Evolutionary conservation across 192 early-diverging fungal species (phyloP).

Genomic region (Podila epicladia): DNA sequence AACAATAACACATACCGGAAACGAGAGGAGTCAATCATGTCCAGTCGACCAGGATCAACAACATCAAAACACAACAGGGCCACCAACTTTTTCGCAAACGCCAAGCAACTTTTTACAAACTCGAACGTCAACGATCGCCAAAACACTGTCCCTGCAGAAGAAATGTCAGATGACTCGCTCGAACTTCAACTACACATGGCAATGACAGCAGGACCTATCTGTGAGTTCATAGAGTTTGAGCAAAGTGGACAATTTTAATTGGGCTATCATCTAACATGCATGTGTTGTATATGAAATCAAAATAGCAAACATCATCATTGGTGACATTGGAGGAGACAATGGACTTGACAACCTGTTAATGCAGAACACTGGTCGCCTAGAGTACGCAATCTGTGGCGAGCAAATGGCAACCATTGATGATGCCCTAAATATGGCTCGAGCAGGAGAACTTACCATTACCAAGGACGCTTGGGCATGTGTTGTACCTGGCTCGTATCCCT

Average conservation of each 20-base stretch:
- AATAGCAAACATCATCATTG: slow-evolving; percentile 52
- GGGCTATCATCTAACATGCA: no score
- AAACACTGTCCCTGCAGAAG: not conserved
- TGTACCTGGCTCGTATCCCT: slow-evolving; percentile 26
- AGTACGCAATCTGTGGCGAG: slow-evolving; percentile 59
- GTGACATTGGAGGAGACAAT: slow-evolving; percentile 33
- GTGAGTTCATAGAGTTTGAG: slow-evolving; percentile 11
- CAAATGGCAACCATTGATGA: slow-evolving; percentile 54
- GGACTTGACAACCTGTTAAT: slow-evolving; percentile 13
- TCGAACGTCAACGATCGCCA: slow-evolving; percentile 1
- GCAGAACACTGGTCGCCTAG: slow-evolving; percentile 51
- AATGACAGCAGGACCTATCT: slow-evolving; percentile 54
- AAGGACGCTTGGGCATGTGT: slow-evolving; percentile 29
- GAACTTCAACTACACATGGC: slow-evolving; percentile 61
- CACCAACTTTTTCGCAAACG: slow-evolving; percentile 8
- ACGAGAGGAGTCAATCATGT: slow-evolving; percentile 13
- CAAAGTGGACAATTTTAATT: no score
- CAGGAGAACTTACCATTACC: slow-evolving; percentile 60
- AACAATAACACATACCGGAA: slow-evolving; percentile 1
- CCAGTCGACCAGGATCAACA: slow-evolving; percentile 16
- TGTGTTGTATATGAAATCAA: no score
- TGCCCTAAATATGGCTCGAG: slow-evolving; percentile 50
- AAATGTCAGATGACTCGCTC: slow-evolving; percentile 30
- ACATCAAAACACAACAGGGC: slow-evolving; percentile 22
- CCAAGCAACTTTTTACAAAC: slow-evolving; percentile 11